A percentile compares a stretch with the other conserved stretches of the same genome.
Conservation (phyloP, 2,329 filamentous ascomycete genomes). For the Diaporthe sp. region DNA sequence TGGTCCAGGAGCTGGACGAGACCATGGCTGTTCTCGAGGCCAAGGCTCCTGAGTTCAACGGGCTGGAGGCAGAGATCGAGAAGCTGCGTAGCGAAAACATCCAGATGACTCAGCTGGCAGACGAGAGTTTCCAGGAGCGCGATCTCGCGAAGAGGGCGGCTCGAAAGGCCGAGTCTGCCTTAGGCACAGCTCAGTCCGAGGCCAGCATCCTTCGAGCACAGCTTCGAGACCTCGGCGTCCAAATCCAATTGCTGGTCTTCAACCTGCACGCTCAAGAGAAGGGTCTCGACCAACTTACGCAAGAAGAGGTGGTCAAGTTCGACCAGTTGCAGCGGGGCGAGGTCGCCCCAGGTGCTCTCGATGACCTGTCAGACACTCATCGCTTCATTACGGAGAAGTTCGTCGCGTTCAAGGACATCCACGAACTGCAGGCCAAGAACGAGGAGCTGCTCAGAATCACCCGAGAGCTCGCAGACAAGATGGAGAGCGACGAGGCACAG, state of each 20-base stretch:
- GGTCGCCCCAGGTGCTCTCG: conserved; percentile 76
- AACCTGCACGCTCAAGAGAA: conserved; percentile 87
- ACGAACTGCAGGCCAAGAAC: conserved; percentile 90
- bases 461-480: conserved; percentile 86
- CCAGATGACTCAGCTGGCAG: conserved; percentile 87
- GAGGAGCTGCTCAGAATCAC: conserved; percentile 85
- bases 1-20: conserved; percentile 84
- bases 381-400: conserved; percentile 90
- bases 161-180: conserved; percentile 82
- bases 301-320: conserved; percentile 81
- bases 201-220: conserved; percentile 86
- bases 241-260: conserved; percentile 91
- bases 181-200: conserved; percentile 76
- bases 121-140: conserved; percentile 84
- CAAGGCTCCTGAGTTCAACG: conserved; percentile 89
- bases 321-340: conserved; percentile 84
- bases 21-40: conserved; percentile 88
- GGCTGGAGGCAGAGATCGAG: conserved; percentile 85
- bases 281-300: conserved; percentile 78
- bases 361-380: conserved; percentile 86
- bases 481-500: conserved; percentile 91
- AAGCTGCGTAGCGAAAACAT: conserved; percentile 84
- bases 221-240: conserved; percentile 88
- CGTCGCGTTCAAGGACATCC: conserved; percentile 89
- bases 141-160: conserved; percentile 84